Base-by-base conservation (phyloP, 2,329 filamentous ascomycete species). In the Penicillium polonicum region DNA sequence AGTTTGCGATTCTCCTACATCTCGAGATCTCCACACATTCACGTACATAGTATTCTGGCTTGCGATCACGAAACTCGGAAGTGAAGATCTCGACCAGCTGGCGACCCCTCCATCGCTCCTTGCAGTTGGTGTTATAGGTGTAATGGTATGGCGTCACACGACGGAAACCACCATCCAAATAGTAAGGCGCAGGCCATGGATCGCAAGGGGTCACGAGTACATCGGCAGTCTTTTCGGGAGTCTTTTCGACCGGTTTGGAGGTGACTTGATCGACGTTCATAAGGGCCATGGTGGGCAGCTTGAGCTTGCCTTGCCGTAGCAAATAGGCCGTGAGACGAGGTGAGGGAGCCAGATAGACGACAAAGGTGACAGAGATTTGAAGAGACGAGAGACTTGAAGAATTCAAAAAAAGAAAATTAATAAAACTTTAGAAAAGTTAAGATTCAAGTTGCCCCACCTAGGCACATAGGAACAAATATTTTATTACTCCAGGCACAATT, bases 31-130 rank as follows among this genome's bases (percentile, higher is more conserved):
- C 21, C n/a, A 76, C 81, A 60, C 78, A 86, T 64, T 21, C 29
- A 76, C 81, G 61, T 79, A 87, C 88, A 78, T 97, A 99, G 78
- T 99, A 99, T 67, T 90, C 88, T 33, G 86, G 74, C 0, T 91
- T 87, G 19, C 94, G 82, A 76, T 99, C 94, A 66, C 94, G 86
- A 72, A 99, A 99, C 75, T 99, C 94, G 71, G 88, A 87, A 44
- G 87, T 83, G 75, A 97, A 99, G 48, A 99, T 90, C 48, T 97
- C 91, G 51, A 96, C 80, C 46, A 99, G 79, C 59, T 84, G 83
- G 38, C 91, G 83, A 33, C 88, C 90, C 54, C 93, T 85, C 94
- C 94, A 99, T 74, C 94, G 83, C 77, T 96, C 84, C 77, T 97
- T 99, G 23, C 80, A 73, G 49, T 68, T 63, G 12, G 65, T 67